Conservation (phyloP, 352 stramenopile genomes). For the Globisporangium nagaii region DNA sequence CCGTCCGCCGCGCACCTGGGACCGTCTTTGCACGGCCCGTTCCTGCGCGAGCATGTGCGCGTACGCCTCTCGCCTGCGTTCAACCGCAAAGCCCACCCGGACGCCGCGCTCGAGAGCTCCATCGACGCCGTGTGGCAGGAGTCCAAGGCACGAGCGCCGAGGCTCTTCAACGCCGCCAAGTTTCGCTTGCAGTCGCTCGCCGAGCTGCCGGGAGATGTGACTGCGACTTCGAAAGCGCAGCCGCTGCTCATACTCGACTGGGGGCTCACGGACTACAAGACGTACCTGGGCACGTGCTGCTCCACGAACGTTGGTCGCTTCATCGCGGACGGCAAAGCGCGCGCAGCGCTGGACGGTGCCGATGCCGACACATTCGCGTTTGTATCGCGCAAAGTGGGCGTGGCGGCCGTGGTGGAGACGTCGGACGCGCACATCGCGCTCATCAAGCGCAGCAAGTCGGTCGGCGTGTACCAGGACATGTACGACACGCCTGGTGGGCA, state of each 20-base stretch:
- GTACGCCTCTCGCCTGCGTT: conserved; percentile 37
- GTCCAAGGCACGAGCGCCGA: conserved; percentile 23
- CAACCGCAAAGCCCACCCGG: conserved; percentile 40
- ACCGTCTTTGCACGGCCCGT: conserved; percentile 13
- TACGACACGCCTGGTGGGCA: conserved; percentile 77
- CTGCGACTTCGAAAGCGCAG: background rate
- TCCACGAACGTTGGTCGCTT: conserved; percentile 32
- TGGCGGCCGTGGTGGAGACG: conserved; percentile 68
- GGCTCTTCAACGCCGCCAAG: conserved; percentile 75
- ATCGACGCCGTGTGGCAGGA: conserved; percentile 36
- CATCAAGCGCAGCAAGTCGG: conserved; percentile 53
- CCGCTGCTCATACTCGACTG: conserved; percentile 22
- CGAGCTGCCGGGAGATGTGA: conserved; percentile 2
- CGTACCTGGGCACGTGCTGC: conserved; percentile 73
- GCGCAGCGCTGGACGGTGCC: background rate
- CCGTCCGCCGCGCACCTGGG: too few species aligned
- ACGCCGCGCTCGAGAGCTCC: conserved; percentile 27
- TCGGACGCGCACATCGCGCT: conserved; percentile 52
- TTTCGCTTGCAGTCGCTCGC: conserved; percentile 34
- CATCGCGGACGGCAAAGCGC: conserved; percentile 22
- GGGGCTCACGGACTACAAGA: conserved; percentile 68
- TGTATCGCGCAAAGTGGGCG: conserved; percentile 75
- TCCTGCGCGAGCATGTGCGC: conserved; percentile 25
- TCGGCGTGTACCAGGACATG: conserved; percentile 71
- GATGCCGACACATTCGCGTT: conserved; percentile 43